Evolutionary conservation across 129 eudicot species (phyloP).

Genomic region (Lactuca sativa): DNA sequence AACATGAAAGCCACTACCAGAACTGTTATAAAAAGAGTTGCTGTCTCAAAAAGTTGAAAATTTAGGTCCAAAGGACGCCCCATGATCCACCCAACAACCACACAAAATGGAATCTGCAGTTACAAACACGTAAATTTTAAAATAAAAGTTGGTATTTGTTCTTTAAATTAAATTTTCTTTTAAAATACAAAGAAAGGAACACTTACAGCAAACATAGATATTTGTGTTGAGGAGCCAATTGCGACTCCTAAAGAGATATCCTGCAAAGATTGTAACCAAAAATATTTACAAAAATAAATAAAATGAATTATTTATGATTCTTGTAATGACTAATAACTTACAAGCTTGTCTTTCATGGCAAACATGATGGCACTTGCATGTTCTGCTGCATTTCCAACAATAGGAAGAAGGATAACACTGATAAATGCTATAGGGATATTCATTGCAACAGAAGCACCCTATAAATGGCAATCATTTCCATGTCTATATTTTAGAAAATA

Average conservation of each 20-base stretch:
- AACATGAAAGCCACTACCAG: constrained; percentile 87
- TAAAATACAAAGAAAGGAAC: not conserved
- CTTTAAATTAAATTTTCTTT: no score
- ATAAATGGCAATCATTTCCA: constrained; percentile 19
- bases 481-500: not conserved
- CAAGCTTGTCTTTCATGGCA: constrained; percentile 86
- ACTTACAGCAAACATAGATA: constrained; percentile 87
- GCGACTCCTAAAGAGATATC: constrained; percentile 92
- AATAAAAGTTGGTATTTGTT: no score
- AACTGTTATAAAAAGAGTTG: constrained; percentile 78
- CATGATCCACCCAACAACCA: constrained; percentile 80
- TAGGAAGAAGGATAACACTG: constrained; percentile 80
- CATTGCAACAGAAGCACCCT: constrained; percentile 79
- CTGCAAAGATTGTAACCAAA: constrained; percentile 36
- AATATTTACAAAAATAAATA: not conserved
- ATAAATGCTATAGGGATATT: constrained; percentile 75
- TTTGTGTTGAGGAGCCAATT: constrained; percentile 90
- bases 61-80: constrained; percentile 81
- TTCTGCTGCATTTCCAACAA: constrained; percentile 95
- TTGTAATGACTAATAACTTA: constrained; percentile 28
- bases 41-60: constrained; percentile 83
- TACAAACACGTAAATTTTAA: not conserved
- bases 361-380: constrained; percentile 93
- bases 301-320: not conserved
- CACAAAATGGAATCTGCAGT: constrained; percentile 88